Percentiles rank a stretch among this genome's conserved stretches.
These are phyloP conservation scores for Pleomassaria siparia DNA, from an alignment of 2,329 filamentous ascomycete species.

Conservation along the genomic window DNA sequence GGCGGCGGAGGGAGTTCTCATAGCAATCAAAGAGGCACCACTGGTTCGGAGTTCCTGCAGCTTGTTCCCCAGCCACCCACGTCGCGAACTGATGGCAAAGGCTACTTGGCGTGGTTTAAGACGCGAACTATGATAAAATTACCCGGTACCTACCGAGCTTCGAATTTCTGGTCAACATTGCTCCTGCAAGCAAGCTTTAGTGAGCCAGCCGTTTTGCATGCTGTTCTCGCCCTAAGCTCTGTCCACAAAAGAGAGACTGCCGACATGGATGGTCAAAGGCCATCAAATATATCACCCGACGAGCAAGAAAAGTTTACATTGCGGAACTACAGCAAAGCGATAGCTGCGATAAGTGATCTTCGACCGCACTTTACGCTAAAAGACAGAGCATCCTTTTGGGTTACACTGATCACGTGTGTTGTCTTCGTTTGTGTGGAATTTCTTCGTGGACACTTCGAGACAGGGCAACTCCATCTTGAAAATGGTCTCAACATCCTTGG, in stretches of 20 bases:
- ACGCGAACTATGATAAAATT: constrained; percentile 39
- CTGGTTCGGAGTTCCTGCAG: background rate
- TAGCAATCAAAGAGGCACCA: constrained; percentile 1
- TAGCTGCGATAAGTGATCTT: constrained; percentile 43
- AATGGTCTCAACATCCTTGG: constrained; percentile 45
- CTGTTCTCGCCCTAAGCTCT: constrained; percentile 45
- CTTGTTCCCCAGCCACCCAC: background rate
- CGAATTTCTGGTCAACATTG: constrained; percentile 44
- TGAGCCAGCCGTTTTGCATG: constrained; percentile 48
- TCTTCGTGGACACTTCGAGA: constrained; percentile 42
- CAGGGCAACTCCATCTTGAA: constrained; percentile 44
- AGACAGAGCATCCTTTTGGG: constrained; percentile 29
- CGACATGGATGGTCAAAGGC: constrained; percentile 4
- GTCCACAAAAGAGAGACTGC: constrained; percentile 24
- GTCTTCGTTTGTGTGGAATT: constrained; percentile 47
- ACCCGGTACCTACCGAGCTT: constrained; percentile 23
- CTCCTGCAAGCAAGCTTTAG: constrained; percentile 43
- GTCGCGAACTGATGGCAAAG: constrained; percentile 30
- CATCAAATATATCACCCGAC: constrained; percentile 8
- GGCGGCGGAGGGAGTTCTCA: constrained; percentile 38
- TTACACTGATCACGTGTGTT: constrained; percentile 46
- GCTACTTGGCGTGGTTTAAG: constrained; percentile 49
- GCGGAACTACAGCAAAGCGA: constrained; percentile 36
- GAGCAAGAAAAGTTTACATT: constrained; percentile 36
- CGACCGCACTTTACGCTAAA: constrained; percentile 22